phyloP scores from a whole-genome alignment of 441 rosid species.

The Jatropha podagrica region DNA sequence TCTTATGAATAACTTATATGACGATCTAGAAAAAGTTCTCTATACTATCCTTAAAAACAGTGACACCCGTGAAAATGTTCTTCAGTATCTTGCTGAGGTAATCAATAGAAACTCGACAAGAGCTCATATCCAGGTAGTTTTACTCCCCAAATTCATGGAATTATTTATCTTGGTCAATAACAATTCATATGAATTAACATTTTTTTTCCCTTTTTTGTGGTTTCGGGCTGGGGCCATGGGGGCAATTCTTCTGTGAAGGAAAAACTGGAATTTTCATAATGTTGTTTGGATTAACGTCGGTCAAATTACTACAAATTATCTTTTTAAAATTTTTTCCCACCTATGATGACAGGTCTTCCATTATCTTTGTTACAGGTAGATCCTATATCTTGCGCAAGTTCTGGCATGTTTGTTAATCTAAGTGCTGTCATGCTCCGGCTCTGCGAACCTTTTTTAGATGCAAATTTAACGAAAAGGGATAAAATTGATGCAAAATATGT shows the following conservation, averaged over 20 bases:
- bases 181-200: not conserved
- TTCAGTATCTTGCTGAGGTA: slow-evolving; percentile 94
- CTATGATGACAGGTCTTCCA: slow-evolving; percentile 9
- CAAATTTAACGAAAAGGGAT: slow-evolving; percentile 70
- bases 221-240: not conserved
- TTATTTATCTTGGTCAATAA: slow-evolving; percentile 3
- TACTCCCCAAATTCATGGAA: slow-evolving; percentile 10
- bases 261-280: not conserved
- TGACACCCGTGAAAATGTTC: slow-evolving; percentile 80
- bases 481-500: slow-evolving; percentile 86
- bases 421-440: slow-evolving; percentile 93
- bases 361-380: slow-evolving; percentile 67
- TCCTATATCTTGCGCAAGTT: slow-evolving; percentile 87
- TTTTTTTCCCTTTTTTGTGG: not conserved
- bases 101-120: slow-evolving; percentile 88
- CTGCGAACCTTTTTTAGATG: slow-evolving; percentile 92
- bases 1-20: slow-evolving; percentile 64
- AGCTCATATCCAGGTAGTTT: slow-evolving; percentile 77
- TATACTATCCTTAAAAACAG: slow-evolving; percentile 64
- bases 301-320: not conserved
- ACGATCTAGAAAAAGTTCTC: slow-evolving; percentile 70
- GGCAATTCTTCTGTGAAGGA: not conserved
- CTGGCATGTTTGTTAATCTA: slow-evolving; percentile 98
- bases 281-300: not conserved
- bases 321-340: not conserved